Percentiles rank a stretch among this genome's conserved stretches.
phyloP scores from a whole-genome alignment of 1,284 basidiomycete species.

The Agaricales sp. region DNA sequence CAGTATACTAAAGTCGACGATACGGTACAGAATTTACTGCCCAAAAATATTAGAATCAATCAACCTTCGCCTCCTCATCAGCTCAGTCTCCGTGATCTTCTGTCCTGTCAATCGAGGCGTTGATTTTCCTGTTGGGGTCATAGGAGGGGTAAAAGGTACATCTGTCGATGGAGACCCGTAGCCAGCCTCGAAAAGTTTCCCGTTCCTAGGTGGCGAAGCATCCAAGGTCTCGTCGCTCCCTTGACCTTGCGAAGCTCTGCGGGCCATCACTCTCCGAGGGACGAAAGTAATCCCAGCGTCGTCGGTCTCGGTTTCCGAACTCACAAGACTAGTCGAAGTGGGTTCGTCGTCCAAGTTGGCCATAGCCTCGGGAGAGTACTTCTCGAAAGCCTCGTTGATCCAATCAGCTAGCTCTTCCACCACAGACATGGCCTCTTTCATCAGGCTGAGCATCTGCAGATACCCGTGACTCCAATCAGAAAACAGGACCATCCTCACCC shows the following conservation, averaged over 20 bases:
- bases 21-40: neutral
- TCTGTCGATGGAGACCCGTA: slow-evolving; percentile 6
- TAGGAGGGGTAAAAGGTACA: neutral
- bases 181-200: slow-evolving; percentile 1
- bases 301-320: slow-evolving; percentile 52
- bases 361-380: slow-evolving; percentile 14
- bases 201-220: neutral
- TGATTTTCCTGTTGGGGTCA: slow-evolving; percentile 11
- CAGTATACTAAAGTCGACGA: too few relatives aligned
- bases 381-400: slow-evolving; percentile 76
- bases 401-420: slow-evolving; percentile 89
- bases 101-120: slow-evolving; percentile 41
- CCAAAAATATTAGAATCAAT: slow-evolving; percentile 49
- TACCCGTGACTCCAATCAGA: slow-evolving; percentile 92
- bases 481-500: slow-evolving; percentile 89
- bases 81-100: slow-evolving; percentile 66
- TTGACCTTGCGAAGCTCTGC: neutral
- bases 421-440: slow-evolving; percentile 73
- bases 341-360: too few relatives aligned
- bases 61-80: slow-evolving; percentile 67
- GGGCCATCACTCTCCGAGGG: slow-evolving; percentile 37
- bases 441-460: slow-evolving; percentile 85
- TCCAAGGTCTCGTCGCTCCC: neutral
- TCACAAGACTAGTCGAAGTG: slow-evolving; percentile 11
- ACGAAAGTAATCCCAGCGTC: slow-evolving; percentile 61